Conservation (phyloP, 148 eudicot species). For the Spergularia bocconei region DNA sequence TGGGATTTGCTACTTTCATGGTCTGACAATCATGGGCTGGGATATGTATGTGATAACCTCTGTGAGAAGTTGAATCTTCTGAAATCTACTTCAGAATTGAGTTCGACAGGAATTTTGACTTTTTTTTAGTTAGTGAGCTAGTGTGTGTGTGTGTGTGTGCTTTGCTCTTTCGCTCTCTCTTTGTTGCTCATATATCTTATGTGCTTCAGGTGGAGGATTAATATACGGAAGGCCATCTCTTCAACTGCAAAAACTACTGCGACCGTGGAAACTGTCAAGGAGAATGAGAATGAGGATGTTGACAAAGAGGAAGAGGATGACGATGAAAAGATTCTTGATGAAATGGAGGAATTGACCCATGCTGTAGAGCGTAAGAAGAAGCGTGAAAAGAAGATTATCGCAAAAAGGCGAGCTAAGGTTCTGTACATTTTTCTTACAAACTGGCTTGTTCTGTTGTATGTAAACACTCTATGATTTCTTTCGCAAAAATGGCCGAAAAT, state of each 20-base stretch:
- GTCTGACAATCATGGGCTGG: background rate
- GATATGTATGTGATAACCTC: background rate
- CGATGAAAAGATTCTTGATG: conserved; percentile 68
- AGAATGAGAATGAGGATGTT: conserved; percentile 33
- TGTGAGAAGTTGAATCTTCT: too few species aligned
- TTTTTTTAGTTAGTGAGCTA: background rate
- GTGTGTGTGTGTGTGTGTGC: too few species aligned
- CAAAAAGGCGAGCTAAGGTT: conserved; percentile 83
- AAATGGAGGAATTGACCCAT: conserved; percentile 77
- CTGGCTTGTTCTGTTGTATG: background rate
- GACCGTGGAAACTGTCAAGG: conserved; percentile 29
- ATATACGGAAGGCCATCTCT: conserved; percentile 66
- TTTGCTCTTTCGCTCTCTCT: background rate
- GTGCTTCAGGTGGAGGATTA: conserved; percentile 68
- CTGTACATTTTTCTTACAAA: background rate
- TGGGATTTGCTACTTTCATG: background rate
- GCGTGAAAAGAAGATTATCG: conserved; percentile 57
- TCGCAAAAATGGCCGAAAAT: too few species aligned
- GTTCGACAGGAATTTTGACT: background rate
- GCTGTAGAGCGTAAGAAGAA: conserved; percentile 77
- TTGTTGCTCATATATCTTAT: background rate
- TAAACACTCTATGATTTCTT: too few species aligned
- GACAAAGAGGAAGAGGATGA: conserved; percentile 45
- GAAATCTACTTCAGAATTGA: background rate
- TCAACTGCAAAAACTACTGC: conserved; percentile 37